phyloP scores from a whole-genome alignment of 2,329 filamentous ascomycete species.

The Calonectria naviculata region DNA sequence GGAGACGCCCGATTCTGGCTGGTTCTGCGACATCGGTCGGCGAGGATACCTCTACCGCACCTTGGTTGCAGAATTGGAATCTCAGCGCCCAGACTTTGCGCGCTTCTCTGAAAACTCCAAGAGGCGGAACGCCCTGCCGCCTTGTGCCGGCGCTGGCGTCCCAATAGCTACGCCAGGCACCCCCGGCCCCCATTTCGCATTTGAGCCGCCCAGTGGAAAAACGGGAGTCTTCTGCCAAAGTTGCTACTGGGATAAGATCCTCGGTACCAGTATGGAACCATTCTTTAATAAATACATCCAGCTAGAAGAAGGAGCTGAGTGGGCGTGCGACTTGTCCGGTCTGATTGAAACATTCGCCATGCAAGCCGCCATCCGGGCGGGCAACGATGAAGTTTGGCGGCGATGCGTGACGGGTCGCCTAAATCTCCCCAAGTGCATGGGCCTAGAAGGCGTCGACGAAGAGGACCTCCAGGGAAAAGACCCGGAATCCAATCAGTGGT shows the following conservation, averaged over 20 bases:
- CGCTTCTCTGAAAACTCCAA: conserved; percentile 1
- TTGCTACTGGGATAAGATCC: conserved; percentile 17
- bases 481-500: not conserved
- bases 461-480: not conserved
- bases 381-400: conserved; percentile 8
- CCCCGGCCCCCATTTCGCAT: not conserved
- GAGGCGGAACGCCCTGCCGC: not conserved
- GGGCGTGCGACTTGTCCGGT: not conserved
- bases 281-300: conserved; percentile 10
- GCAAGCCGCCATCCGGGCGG: not conserved
- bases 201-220: not conserved
- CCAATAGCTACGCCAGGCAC: not conserved
- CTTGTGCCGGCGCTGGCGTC: not conserved
- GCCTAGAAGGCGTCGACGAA: conserved; percentile 18
- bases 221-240: conserved; percentile 6
- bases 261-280: conserved; percentile 10
- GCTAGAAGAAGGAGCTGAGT: not conserved
- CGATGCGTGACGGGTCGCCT: not conserved
- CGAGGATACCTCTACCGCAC: conserved; percentile 5
- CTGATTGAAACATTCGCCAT: conserved; percentile 1
- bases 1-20: not conserved
- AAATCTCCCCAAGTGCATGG: not conserved
- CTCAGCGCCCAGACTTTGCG: not conserved
- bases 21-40: conserved; percentile 11
- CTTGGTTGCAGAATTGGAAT: conserved; percentile 2